phyloP scores from a whole-genome alignment of 1,284 basidiomycete genomes.

The Jaminaea rosea region DNA sequence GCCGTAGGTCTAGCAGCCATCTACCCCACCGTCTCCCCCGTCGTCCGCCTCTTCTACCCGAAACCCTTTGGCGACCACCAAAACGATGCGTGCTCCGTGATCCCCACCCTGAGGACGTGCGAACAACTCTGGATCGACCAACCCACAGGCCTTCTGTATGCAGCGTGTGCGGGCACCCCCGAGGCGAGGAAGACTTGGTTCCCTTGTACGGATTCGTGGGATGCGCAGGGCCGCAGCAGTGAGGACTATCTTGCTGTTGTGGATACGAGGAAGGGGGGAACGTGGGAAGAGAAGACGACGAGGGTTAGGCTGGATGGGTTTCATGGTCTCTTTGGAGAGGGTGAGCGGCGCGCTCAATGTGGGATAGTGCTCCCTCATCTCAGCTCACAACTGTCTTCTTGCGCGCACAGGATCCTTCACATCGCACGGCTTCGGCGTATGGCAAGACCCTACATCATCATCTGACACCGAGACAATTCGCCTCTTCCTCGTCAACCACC shows the following conservation, averaged over 20 bases:
- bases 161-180: slow-evolving; percentile 58
- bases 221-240: slow-evolving; percentile 33
- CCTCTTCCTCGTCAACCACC: slow-evolving; percentile 35
- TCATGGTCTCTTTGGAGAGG: slow-evolving; percentile 47
- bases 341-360: no score
- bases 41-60: background rate
- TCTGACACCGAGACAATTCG: slow-evolving; percentile 17
- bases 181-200: slow-evolving; percentile 55
- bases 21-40: background rate
- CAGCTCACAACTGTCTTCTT: no score
- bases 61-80: slow-evolving; percentile 6
- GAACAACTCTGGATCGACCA: slow-evolving; percentile 38
- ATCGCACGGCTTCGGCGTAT: slow-evolving; percentile 63
- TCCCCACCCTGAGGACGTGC: slow-evolving; percentile 22
- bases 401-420: slow-evolving; percentile 52
- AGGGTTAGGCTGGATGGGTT: slow-evolving; percentile 52
- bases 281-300: slow-evolving; percentile 50
- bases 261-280: slow-evolving; percentile 56
- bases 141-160: slow-evolving; percentile 56
- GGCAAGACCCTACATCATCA: slow-evolving; percentile 19
- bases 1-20: background rate
- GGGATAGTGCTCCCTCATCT: no score
- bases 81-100: slow-evolving; percentile 12
- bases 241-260: slow-evolving; percentile 53
- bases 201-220: slow-evolving; percentile 48